Evolutionary conservation across 495 filamentous ascomycete genomes (phyloP), one percentile per base, ranked within the genome.

Genomic region (Amphirosellinia nigrospora): DNA sequence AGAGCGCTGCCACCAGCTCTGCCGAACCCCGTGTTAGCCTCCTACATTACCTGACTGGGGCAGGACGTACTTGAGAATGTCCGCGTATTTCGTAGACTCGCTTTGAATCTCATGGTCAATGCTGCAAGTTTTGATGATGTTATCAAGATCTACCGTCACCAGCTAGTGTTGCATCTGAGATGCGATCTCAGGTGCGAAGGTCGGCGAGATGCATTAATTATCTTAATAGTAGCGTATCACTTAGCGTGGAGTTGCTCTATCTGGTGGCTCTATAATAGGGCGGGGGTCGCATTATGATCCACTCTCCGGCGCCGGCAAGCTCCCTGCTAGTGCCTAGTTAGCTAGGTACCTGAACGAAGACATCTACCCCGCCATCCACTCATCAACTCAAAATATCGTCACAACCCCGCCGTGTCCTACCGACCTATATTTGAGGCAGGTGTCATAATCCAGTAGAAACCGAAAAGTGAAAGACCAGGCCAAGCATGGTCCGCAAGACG

Each of bases 1-100:
- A 89, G 66, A 98, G 86, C 5, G 94, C 97, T 9, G 92, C 91
- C 3, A 89, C 90, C 70, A 99, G 85, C 80, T 96, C 94, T 97
- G 73, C 11, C 26, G 36, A 13, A 34, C 65, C 61, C 63, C 64
- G 50, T 7, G 64, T 71, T 45, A 70, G 68, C 23, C 11, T 32
- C 6, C 13, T 30, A 15, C 39, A n/a, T 7, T 30, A 15, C 39
- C n/a, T 62, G 9, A 5, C 32, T 7, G 19, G n/a, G 15, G 30
- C 55, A 56, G 48, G 28, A 16, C 36, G 43, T 45, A 52, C 94
- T 97, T 52, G 90, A 91, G 77, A 99, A 96, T 9, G 91, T 95
- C 64, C 82, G 86, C 66, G 94, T 89, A 72, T 97, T 96, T 75
- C 86, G 85, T 66, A 99, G 86, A 69, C 92, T 89, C 45, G 88